Evolutionary conservation across 176 grass and related monocot species (phyloP).

Genomic region (Chrysopogon serrulatus): DNA sequence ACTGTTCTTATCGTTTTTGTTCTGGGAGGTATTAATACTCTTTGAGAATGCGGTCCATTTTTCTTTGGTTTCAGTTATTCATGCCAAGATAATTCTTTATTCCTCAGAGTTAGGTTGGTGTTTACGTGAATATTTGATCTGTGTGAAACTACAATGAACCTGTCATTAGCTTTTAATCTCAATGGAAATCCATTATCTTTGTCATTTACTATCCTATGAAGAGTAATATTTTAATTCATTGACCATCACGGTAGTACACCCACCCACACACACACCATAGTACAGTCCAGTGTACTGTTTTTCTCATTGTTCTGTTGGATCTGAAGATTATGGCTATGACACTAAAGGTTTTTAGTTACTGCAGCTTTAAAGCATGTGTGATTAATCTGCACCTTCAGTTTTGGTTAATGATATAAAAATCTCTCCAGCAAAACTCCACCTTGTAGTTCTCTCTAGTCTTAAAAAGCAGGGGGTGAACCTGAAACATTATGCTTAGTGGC

Average conservation of each 20-base stretch:
- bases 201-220: neutral
- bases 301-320: neutral
- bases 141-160: neutral
- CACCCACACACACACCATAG: too few relatives aligned
- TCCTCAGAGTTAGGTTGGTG: neutral
- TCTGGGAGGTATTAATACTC: constrained; percentile 81
- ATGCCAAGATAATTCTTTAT: neutral
- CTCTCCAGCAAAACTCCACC: too few relatives aligned
- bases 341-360: constrained; percentile 1
- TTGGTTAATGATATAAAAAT: neutral
- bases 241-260: neutral
- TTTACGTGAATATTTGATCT: neutral
- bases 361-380: neutral
- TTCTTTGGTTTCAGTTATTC: constrained; percentile 17
- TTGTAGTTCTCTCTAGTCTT: neutral
- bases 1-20: constrained; percentile 84
- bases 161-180: neutral
- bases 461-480: neutral
- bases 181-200: neutral
- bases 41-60: constrained; percentile 65
- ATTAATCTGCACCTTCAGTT: neutral
- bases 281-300: too few relatives aligned
- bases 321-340: neutral
- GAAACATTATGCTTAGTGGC: neutral
- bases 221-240: neutral